phyloP scores from a whole-genome alignment of 306 rosid species.

The Geum urbanum region DNA sequence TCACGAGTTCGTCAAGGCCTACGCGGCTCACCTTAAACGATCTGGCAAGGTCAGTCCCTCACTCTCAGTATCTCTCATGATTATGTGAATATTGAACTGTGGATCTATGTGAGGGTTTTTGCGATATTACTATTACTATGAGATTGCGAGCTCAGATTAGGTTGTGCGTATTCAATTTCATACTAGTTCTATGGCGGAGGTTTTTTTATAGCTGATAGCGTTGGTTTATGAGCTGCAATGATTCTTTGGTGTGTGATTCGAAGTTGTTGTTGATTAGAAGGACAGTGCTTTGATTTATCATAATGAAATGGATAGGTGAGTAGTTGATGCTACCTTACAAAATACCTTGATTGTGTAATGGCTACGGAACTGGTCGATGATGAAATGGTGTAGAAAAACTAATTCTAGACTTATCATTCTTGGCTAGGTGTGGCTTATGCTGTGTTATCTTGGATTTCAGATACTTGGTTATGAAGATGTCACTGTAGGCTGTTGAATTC shows the following conservation, averaged over 20 bases:
- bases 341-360: too few relatives aligned
- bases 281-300: background rate
- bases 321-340: background rate
- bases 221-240: background rate
- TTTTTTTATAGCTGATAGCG: background rate
- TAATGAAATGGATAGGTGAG: too few relatives aligned
- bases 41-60: slow-evolving; percentile 46
- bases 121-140: background rate
- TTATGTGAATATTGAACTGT: background rate
- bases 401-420: too few relatives aligned
- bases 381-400: too few relatives aligned
- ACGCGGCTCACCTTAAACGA: slow-evolving; percentile 63
- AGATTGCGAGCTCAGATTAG: slow-evolving; percentile 1
- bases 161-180: too few relatives aligned
- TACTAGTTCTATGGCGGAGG: background rate
- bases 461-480: too few relatives aligned
- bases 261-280: background rate
- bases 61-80: background rate
- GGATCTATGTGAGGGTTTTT: background rate
- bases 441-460: too few relatives aligned
- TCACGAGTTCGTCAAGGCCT: slow-evolving; percentile 71
- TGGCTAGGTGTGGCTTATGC: too few relatives aligned
- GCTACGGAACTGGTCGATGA: too few relatives aligned
- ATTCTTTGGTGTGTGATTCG: background rate
- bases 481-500: too few relatives aligned